Conservation (phyloP, 2,329 filamentous ascomycete species). For the Pseudofabraea citricarpa region DNA sequence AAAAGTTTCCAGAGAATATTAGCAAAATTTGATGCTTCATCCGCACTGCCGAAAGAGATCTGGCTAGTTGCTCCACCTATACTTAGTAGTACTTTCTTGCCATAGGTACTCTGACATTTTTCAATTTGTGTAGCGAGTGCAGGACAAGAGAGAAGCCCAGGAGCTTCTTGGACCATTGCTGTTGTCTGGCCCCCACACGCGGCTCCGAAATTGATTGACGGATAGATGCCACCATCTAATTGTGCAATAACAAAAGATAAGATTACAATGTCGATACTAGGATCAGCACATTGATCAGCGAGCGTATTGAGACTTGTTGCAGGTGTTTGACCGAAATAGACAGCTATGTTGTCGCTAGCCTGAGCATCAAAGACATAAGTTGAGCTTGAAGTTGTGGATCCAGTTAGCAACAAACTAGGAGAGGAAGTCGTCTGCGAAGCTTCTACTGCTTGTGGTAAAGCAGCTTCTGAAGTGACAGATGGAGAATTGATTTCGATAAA, state of each 20-base stretch:
- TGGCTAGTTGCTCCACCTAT: constrained; percentile 27
- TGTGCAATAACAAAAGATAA: constrained; percentile 17
- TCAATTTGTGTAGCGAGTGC: constrained; percentile 24
- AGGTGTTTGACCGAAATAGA: constrained; percentile 27
- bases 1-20: constrained; percentile 31
- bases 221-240: constrained; percentile 11
- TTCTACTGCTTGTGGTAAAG: background rate
- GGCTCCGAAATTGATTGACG: constrained; percentile 25
- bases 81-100: constrained; percentile 35
- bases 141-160: constrained; percentile 33
- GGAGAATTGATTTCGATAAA: background rate
- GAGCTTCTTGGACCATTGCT: constrained; percentile 28
- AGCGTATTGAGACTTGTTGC: constrained; percentile 25
- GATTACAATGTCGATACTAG: constrained; percentile 32
- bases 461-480: background rate
- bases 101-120: constrained; percentile 30
- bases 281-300: constrained; percentile 24
- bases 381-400: background rate
- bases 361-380: constrained; percentile 18
- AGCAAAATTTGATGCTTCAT: constrained; percentile 27
- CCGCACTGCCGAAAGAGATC: constrained; percentile 23
- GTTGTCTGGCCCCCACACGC: constrained; percentile 28
- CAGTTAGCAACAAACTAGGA: background rate
- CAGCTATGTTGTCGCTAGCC: constrained; percentile 24
- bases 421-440: background rate